A percentile compares a stretch with the other conserved stretches of the same genome.
phyloP scores from a whole-genome alignment of 495 filamentous ascomycete genomes.

The Poronia punctata region DNA sequence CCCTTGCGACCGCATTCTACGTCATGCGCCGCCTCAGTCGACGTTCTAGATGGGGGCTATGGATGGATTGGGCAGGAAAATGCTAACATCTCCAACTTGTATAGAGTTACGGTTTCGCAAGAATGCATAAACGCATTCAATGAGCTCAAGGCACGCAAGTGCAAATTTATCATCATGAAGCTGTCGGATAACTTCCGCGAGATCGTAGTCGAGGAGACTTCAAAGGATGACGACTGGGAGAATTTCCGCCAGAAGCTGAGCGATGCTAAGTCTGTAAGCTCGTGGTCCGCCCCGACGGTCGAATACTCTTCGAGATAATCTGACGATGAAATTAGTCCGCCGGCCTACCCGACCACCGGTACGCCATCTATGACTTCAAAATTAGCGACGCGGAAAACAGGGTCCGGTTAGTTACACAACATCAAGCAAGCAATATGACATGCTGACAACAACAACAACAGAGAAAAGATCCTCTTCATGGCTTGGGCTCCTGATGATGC shows the following conservation, averaged over 20 bases:
- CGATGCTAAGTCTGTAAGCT: conserved; percentile 45
- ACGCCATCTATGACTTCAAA: conserved; percentile 87
- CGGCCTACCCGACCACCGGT: conserved; percentile 73
- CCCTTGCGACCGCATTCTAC: conserved; percentile 3
- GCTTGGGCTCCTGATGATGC: conserved; percentile 86
- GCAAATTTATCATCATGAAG: conserved; percentile 97
- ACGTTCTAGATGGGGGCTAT: neutral
- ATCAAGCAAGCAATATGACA: neutral
- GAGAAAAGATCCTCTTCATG: conserved; percentile 95
- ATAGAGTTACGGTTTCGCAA: conserved; percentile 67
- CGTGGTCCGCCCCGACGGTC: neutral
- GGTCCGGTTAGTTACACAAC: conserved; percentile 55
- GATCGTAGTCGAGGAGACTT: conserved; percentile 73
- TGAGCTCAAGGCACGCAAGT: conserved; percentile 80
- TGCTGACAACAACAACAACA: conserved; percentile 27
- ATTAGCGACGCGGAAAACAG: conserved; percentile 74
- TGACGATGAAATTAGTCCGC: conserved; percentile 34
- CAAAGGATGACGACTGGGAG: conserved; percentile 57
- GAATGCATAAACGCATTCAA: conserved; percentile 83
- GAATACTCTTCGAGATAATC: neutral
- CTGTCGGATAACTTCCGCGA: conserved; percentile 86
- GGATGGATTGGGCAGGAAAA: neutral
- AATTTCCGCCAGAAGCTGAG: conserved; percentile 74
- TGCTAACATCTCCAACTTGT: conserved; percentile 20
- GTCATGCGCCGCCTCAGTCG: conserved; percentile 8